Percentiles rank a stretch among this genome's conserved stretches.
Evolutionary conservation across 1,284 basidiomycete genomes (phyloP).

Genomic region (Butyriboletus appendiculatus): DNA sequence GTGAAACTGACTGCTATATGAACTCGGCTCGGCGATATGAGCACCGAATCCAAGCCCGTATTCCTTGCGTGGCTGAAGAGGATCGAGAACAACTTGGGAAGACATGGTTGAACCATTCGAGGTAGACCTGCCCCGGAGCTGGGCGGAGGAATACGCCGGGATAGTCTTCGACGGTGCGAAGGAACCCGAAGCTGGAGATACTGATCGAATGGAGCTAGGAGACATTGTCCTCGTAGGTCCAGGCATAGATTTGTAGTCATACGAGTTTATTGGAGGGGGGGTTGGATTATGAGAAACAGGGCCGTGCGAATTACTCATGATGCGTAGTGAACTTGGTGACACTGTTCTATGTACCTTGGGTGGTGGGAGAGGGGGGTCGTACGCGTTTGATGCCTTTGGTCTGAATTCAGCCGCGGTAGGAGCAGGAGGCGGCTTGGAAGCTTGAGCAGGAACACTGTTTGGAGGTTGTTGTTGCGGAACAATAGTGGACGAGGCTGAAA

Average conservation of each 20-base stretch:
- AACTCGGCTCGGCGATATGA: constrained; percentile 24
- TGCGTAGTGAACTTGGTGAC: constrained; percentile 30
- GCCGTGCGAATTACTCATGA: constrained; percentile 16
- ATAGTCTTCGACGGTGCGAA: constrained; percentile 23
- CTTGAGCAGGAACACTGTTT: constrained; percentile 20
- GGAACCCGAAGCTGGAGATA: constrained; percentile 28
- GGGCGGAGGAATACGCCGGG: constrained; percentile 20
- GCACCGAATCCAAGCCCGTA: constrained; percentile 29
- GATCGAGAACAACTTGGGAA: constrained; percentile 32
- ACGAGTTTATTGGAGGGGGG: constrained; percentile 13
- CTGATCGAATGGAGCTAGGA: constrained; percentile 36
- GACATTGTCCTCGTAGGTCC: constrained; percentile 36
- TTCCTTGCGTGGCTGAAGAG: constrained; percentile 27
- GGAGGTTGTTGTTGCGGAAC: constrained; percentile 14
- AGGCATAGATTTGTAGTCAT: constrained; percentile 20
- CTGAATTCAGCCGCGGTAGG: constrained; percentile 45
- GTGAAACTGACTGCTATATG: constrained; percentile 16
- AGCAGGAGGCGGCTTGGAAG: constrained; percentile 38
- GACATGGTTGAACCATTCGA: constrained; percentile 55
- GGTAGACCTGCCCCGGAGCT: constrained; percentile 42
- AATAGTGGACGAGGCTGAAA: constrained; percentile 21
- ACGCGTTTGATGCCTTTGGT: constrained; percentile 71
- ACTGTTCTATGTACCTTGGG: constrained; percentile 41
- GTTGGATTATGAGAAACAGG: constrained; percentile 10
- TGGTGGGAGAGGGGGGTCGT: constrained; percentile 75